Base-by-base conservation (phyloP, 2,329 filamentous ascomycete genomes). In the Onygenales sp. region DNA sequence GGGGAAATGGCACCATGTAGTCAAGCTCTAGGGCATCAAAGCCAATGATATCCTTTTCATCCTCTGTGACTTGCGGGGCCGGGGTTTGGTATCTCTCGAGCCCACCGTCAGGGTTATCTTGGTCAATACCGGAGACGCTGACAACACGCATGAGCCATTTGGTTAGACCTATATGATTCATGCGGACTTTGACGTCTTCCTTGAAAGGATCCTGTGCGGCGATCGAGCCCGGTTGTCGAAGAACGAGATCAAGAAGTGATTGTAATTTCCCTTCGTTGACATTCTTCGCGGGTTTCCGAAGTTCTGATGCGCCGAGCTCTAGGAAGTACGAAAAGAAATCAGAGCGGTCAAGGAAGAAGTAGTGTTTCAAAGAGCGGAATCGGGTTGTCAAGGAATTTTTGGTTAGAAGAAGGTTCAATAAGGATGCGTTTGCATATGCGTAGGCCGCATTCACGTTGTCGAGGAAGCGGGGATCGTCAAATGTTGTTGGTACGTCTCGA, bases 311-410 rank as follows among this genome's bases (percentile, higher is more conserved):
- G 52, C 89, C 85, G 17, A 98, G 83, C 66, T 98, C 93, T 55
- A 98, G 83, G 68, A 98, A 98, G 70, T 97, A 95, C 2, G 90
- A 90, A 70, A 98, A 97, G 74, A 95, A 98, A 68, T 98, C 93
- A 36, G 93, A 96, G 7, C 91, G 87, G 62, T 97, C 92, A 57
- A 98, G 84, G 77, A 98, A 98, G 76, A 97, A 98, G 74, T 98
- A 98, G 70, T 98, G 93, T 68, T 98, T 98, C 40, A 98, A 77
- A 11, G 92, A 97, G 45, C 86, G 83, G 53, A 98, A 78, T 39
- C 93, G 83, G 32, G 88, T 86, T 0, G 92, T 91, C 4, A 98
- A 80, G 10, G 88, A 88, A 66, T 98, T 93, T 6, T 93, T 93
- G 0, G 92, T 97, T 42, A 98, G 78, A 2, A 98, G 83, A 0